Evolutionary conservation across 768 basidiomycete species (phyloP).

Genomic region (Ramaria sp.): DNA sequence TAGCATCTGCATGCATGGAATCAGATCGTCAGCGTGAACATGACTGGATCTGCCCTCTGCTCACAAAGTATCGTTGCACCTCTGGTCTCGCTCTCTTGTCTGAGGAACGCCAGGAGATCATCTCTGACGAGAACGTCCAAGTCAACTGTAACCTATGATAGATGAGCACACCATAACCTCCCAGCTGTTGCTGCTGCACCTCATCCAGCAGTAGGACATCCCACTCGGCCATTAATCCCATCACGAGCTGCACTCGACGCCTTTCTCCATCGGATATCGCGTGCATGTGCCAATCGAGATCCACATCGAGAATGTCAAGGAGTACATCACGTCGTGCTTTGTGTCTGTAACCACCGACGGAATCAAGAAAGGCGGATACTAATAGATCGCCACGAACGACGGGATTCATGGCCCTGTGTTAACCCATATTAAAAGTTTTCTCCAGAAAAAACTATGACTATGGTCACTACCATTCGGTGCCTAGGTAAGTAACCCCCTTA

Average conservation of each 20-base stretch:
- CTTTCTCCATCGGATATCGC: conserved; percentile 94
- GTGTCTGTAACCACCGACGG: conserved; percentile 91
- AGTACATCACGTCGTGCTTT: conserved; percentile 79
- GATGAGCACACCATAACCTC: not conserved
- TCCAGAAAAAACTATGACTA: not conserved
- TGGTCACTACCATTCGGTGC: conserved; percentile 77
- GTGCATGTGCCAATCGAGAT: conserved; percentile 95
- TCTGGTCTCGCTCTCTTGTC: conserved; percentile 66
- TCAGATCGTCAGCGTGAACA: not conserved
- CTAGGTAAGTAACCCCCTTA: conserved; percentile 71
- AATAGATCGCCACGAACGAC: conserved; percentile 89
- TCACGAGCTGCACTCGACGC: conserved; percentile 84
- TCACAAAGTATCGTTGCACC: conserved; percentile 82
- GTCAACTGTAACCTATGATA: conserved; percentile 81
- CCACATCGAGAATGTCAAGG: conserved; percentile 88
- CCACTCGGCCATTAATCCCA: conserved; percentile 94
- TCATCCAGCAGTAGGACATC: conserved; percentile 90
- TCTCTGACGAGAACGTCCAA: conserved; percentile 91
- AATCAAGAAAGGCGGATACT: conserved; percentile 92
- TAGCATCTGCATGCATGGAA: conserved; percentile 54
- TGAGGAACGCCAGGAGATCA: conserved; percentile 82
- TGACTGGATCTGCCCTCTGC: conserved; percentile 24
- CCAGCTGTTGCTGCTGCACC: conserved; percentile 30
- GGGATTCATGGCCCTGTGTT: conserved; percentile 86
- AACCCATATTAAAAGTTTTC: not conserved